Base-by-base conservation (phyloP, 441 rosid species). In the Eruca vesicaria region DNA sequence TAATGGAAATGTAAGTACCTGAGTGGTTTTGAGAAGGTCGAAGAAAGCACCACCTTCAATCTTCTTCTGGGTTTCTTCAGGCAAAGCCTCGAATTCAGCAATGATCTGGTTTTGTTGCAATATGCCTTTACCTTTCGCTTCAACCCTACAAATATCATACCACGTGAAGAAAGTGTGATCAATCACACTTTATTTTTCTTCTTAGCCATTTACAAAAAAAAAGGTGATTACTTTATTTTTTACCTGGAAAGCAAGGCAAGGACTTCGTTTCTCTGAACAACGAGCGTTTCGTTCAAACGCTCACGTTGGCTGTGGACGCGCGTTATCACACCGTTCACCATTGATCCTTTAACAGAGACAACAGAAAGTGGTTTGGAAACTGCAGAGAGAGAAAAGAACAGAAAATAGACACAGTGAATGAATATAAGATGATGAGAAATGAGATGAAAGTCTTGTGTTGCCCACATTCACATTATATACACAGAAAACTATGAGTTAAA, bases 241-340 rank as follows among this genome's bases (percentile, higher is more conserved):
- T 79, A 96, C 98, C 97, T 90, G 50, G 99, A 75, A 65, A 96
- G 90, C 66, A 96, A 86, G 68, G 97, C 91, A 78, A 96, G 83
- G 69, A 96, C 87, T 74, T 93, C 97, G 70, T 96, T 93, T 68
- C 92, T 90, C 73, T 91, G 86, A 73, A 81, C 80, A 70, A 78
- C 66, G n/a, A 96, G 96, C 31, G 96, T 93, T 74, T 87, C 88
- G 41, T 88, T 88, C 83, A 96, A 79, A 64, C 99, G 99, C 81
- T 93, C 98, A 65, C 97, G 91, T 67, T 92, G 91, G 84, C 98
- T 96, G 75, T 88, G 97, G 38, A 85, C 94, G 57, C 98, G 90
- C 69, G 99, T 90, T 52, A 96, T 71, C 56, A 61, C 80, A 66
- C 86, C 75, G 59, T 69, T 75, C 20, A 87, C 78, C 93, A 88